phyloP scores from a whole-genome alignment of 345 rosid genomes.

The Dipteronia dyeriana region DNA sequence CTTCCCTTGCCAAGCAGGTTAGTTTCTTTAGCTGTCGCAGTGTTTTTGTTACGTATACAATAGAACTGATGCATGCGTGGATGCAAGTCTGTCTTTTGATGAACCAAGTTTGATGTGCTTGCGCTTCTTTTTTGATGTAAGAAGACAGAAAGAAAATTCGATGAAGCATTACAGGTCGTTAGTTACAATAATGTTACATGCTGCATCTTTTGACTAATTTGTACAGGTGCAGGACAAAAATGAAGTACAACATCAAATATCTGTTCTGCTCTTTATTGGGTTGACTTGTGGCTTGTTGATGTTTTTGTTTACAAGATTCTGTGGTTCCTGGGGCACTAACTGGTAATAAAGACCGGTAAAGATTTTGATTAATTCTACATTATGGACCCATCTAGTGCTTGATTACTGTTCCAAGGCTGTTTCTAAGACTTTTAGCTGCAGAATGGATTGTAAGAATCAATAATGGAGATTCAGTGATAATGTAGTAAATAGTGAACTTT shows the following conservation, averaged over 20 bases:
- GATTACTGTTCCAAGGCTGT: conserved; percentile 1
- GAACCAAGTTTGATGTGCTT: not conserved
- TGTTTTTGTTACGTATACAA: not conserved
- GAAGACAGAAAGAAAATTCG: not conserved
- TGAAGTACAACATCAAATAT: conserved; percentile 83
- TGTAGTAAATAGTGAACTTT: not conserved
- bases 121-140: no score
- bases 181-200: not conserved
- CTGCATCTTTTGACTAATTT: conserved; percentile 7
- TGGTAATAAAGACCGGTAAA: conserved; percentile 45
- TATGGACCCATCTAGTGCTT: conserved; percentile 15
- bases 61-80: not conserved
- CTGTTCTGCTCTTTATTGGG: conserved; percentile 70
- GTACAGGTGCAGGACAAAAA: conserved; percentile 55
- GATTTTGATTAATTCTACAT: conserved; percentile 17
- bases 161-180: not conserved
- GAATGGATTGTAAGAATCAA: not conserved
- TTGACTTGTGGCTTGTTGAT: conserved; percentile 73
- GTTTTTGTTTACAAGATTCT: conserved; percentile 72
- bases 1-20: conserved; percentile 84
- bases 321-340: conserved; percentile 72
- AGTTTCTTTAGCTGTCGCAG: conserved; percentile 20
- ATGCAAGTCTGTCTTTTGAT: not conserved
- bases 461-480: not conserved
- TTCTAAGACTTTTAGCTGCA: not conserved